Evolutionary conservation across 1,284 basidiomycete species (phyloP), one percentile per base, ranked within the genome.

Genomic region (Pisolithus thermaeus): DNA sequence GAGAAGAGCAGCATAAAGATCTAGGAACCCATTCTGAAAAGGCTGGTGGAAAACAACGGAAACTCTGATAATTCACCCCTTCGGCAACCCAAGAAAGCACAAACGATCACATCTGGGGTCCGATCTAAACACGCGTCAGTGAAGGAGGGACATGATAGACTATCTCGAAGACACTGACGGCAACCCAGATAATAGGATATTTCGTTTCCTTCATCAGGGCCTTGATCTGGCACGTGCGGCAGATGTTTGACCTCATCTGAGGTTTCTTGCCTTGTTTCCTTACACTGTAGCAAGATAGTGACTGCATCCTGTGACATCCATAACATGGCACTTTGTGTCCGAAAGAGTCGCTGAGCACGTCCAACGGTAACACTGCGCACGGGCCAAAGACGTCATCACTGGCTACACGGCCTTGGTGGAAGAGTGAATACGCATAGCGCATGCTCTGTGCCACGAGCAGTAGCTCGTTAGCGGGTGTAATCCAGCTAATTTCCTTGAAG

Each of bases 221-320:
- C 52, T 68, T 68, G 59, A 65, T 68, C 53, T 65, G 63, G 23
- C 66, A 65, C 18, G 65, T 49, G 1, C 66, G 61, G 42, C 63
- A 68, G 7, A 68, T 1, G 16, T 57, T 53, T 39, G 61, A 64
- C 43, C 66, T 49, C 2, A 57, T 52, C 12, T 60, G 53, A 20
- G 66, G 53, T 56, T 57, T 58, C 38, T 41, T 54, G 2, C 44
- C 59, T 7, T 49, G 53, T 12, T 49, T 49, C 22, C 41, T 28
- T 16, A 52, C 49, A 28, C 56, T 65, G 16, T 59, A 68, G 38
- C 66, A 65, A 30, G 53, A 43, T 22, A 65, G 53, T 7, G 66
- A 68, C 56, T 61, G 63, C 61, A 64, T 51, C 1, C 66, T 53
- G 32, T 59, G 45, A 43, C 63, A 65, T 25, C 66, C 63, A 0